A percentile compares a stretch with the other conserved stretches of the same genome.
Evolutionary conservation across 257 asterid genomes (phyloP).

Genomic region (Echium plantagineum): DNA sequence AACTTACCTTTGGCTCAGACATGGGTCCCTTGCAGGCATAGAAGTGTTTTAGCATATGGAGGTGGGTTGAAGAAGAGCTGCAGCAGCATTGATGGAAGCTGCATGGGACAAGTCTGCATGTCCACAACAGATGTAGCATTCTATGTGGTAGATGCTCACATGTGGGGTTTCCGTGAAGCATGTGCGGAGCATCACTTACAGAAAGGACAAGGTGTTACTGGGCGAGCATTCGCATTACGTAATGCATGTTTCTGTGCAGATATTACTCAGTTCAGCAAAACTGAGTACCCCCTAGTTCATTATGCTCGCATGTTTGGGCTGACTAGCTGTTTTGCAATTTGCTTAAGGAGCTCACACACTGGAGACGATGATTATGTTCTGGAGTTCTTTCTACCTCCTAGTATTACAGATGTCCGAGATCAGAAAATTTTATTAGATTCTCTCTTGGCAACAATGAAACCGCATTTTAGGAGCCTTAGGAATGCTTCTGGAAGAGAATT

Average conservation of each 20-base stretch:
- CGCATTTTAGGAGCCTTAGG: slow-evolving; percentile 65
- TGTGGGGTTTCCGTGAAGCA: slow-evolving; percentile 89
- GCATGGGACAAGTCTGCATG: slow-evolving; percentile 92
- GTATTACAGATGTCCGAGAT: slow-evolving; percentile 27
- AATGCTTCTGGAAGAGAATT: slow-evolving; percentile 80
- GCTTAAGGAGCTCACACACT: slow-evolving; percentile 65
- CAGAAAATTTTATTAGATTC: slow-evolving; percentile 55
- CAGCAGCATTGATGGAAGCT: slow-evolving; percentile 91
- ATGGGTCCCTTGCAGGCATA: slow-evolving; percentile 90
- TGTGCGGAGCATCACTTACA: slow-evolving; percentile 88
- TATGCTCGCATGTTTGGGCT: slow-evolving; percentile 77
- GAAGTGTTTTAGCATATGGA: slow-evolving; percentile 65
- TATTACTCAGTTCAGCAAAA: slow-evolving; percentile 63
- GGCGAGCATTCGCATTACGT: slow-evolving; percentile 63
- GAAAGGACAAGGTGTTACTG: slow-evolving; percentile 88
- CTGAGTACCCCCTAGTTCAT: slow-evolving; percentile 85
- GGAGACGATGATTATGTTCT: slow-evolving; percentile 73
- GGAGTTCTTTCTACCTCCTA: slow-evolving; percentile 65
- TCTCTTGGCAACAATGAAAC: slow-evolving; percentile 57
- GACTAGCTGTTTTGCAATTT: slow-evolving; percentile 64
- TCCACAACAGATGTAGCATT: slow-evolving; percentile 71
- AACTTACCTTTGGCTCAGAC: slow-evolving; percentile 86
- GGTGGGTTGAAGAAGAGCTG: slow-evolving; percentile 82
- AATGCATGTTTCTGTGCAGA: slow-evolving; percentile 58
- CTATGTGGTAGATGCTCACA: slow-evolving; percentile 75